phyloP scores from a whole-genome alignment of 78 protist species.

The Trichosphaerium sp. region DNA sequence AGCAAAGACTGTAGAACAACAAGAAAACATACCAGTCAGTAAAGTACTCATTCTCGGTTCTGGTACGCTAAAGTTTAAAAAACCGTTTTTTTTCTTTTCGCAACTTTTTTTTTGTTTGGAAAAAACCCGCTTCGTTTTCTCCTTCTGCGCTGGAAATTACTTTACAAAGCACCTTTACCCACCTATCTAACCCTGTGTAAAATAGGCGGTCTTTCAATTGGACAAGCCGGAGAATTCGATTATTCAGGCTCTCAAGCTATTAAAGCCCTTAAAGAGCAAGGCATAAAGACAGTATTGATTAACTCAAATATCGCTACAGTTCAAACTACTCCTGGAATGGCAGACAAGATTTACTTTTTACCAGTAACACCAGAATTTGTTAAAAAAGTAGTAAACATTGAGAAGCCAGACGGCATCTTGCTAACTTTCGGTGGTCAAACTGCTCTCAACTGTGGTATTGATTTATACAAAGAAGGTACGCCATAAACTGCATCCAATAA shows the following conservation, averaged over 20 bases:
- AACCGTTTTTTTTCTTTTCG: too few relatives aligned
- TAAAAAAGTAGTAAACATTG: constrained; percentile 67
- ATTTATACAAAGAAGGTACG: constrained; percentile 56
- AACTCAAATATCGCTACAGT: constrained; percentile 97
- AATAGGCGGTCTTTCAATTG: constrained; percentile 94
- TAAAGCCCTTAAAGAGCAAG: constrained; percentile 92
- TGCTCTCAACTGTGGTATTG: constrained; percentile 91
- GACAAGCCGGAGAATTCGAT: constrained; percentile 99
- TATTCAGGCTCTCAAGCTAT: constrained; percentile 90
- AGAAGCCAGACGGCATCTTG: constrained; percentile 88
- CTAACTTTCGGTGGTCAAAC: constrained; percentile 96
- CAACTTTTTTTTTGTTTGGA: too few relatives aligned
- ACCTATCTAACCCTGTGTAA: too few relatives aligned
- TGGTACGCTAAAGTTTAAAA: too few relatives aligned
- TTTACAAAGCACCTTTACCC: too few relatives aligned
- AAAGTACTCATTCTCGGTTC: constrained; percentile 87
- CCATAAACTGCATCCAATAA: too few relatives aligned
- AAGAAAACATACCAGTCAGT: background rate
- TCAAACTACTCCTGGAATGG: constrained; percentile 85
- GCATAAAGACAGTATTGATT: constrained; percentile 78
- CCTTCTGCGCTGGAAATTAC: too few relatives aligned
- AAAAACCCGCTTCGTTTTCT: too few relatives aligned
- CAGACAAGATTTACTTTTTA: constrained; percentile 87
- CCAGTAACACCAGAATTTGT: constrained; percentile 87
- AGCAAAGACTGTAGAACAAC: background rate